Evolutionary conservation across 805 yeast species (phyloP).

Genomic region (Candida krabiensis): DNA sequence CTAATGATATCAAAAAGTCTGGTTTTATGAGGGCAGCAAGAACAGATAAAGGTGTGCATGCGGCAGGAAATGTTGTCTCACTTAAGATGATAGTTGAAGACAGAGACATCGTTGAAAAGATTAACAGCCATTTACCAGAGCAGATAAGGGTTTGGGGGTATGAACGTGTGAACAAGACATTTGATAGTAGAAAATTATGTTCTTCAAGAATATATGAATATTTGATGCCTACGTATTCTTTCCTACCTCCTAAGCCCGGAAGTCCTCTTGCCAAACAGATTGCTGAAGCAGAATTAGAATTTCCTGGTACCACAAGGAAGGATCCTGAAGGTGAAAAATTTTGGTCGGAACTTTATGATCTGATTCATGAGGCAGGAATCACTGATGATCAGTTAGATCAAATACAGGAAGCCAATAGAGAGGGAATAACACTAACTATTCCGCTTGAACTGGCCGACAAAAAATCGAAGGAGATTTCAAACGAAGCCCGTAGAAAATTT

Average conservation of each 20-base stretch:
- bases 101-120: constrained; percentile 65
- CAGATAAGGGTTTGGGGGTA: constrained; percentile 93
- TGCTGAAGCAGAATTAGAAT: constrained; percentile 46
- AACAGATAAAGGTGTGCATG: constrained; percentile 96
- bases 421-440: constrained; percentile 37
- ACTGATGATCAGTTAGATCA: constrained; percentile 38
- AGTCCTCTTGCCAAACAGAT: constrained; percentile 64
- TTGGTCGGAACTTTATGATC: constrained; percentile 56
- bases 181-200: constrained; percentile 94
- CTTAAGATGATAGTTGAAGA: constrained; percentile 84
- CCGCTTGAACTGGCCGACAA: constrained; percentile 37
- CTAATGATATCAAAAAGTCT: constrained; percentile 83
- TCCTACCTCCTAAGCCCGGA: constrained; percentile 86
- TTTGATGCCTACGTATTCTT: constrained; percentile 85
- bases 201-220: constrained; percentile 95
- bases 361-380: constrained; percentile 39
- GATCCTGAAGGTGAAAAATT: constrained; percentile 72
- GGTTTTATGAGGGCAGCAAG: constrained; percentile 87
- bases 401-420: constrained; percentile 35
- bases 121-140: constrained; percentile 76
- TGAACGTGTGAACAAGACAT: constrained; percentile 82
- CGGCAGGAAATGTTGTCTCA: constrained; percentile 91
- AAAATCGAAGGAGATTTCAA: constrained; percentile 62
- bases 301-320: constrained; percentile 59
- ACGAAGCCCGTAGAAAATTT: constrained; percentile 63